These are phyloP conservation scores for Zasmidium angulare DNA, from an alignment of 2,329 filamentous ascomycete genomes.

Conservation along the genomic window DNA sequence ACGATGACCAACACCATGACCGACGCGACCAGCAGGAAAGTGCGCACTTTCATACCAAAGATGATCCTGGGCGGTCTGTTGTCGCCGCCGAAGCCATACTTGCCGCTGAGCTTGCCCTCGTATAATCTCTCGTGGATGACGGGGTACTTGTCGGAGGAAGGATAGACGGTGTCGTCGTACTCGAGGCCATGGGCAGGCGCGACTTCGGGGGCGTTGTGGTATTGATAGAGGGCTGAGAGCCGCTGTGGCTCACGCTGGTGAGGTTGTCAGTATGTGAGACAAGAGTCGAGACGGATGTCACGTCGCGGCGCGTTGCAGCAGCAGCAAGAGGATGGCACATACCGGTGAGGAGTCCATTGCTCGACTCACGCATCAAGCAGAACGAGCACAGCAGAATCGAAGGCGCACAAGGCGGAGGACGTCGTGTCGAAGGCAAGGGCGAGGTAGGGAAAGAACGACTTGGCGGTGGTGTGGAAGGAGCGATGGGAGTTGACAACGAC, in stretches of 20 bases:
- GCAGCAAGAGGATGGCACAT: constrained; percentile 5
- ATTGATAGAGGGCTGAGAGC: constrained; percentile 39
- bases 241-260: constrained; percentile 26
- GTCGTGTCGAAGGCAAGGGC: neutral
- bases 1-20: constrained; percentile 34
- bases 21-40: constrained; percentile 35
- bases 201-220: constrained; percentile 41
- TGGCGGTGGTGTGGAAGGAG: neutral
- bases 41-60: constrained; percentile 40
- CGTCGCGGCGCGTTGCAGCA: neutral
- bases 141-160: constrained; percentile 39
- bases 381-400: constrained; percentile 4
- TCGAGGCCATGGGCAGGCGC: constrained; percentile 40
- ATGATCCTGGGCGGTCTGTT: constrained; percentile 39
- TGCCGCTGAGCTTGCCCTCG: constrained; percentile 19
- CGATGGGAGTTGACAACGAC: neutral
- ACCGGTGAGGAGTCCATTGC: constrained; percentile 22
- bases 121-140: constrained; percentile 32
- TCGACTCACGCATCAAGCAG: constrained; percentile 13
- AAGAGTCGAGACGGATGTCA: constrained; percentile 6
- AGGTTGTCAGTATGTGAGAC: neutral
- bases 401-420: neutral
- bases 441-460: constrained; percentile 1
- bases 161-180: constrained; percentile 39
- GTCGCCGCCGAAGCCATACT: constrained; percentile 26